Evolutionary conservation across 23 red algal genomes (phyloP), one percentile per base, ranked within the genome.

Genomic region (Agarophyton chilense): DNA sequence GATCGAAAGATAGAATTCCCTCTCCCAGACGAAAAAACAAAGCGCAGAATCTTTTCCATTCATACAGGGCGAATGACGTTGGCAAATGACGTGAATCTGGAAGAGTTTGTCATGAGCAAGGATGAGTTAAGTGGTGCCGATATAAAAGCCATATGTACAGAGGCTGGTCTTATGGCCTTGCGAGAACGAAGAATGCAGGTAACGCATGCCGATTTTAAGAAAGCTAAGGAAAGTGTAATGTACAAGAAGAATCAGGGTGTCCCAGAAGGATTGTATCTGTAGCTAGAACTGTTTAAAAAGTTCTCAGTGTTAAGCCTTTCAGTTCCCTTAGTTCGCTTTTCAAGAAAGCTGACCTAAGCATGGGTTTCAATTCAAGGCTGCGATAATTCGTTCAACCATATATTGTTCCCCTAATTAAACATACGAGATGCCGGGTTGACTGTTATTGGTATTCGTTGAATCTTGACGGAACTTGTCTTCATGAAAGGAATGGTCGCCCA

Each of bases 1-100:
- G 97, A 99, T 86, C 93, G 97, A 52, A 99, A 99, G 78, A 99
- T 99, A 78, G 97, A 99, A 63, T 99, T 99, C 66, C 97, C 97
- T 7, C 88, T 99, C 29, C 97, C 97, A 31, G 97, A 99, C 72
- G 97, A 99, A 57, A 99, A 99, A 84, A 99, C 97, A 0, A 95
- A 95, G 78, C 89, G 97, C 34, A 65, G 94, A 62, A 99, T 99
- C 78, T 99, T 99, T 78, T 66, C 60, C 22, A 99, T 99, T 52
- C 97, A 99, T 72, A 95, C 97, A 5, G 79, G 84, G n/a, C 82
- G 91, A 18, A 99, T 99, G 97, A 99, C 92, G 10, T 90, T 99
- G n/a, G 97, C 93, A 26, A 56, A 95, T 4, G 97, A 99, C 60
- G 97, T 99, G 28, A 96, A 99, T 42, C 43, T 95, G 78, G 97